Evolutionary conservation across 2,329 filamentous ascomycete genomes (phyloP).

Genomic region (Fusarium fracticaudum): DNA sequence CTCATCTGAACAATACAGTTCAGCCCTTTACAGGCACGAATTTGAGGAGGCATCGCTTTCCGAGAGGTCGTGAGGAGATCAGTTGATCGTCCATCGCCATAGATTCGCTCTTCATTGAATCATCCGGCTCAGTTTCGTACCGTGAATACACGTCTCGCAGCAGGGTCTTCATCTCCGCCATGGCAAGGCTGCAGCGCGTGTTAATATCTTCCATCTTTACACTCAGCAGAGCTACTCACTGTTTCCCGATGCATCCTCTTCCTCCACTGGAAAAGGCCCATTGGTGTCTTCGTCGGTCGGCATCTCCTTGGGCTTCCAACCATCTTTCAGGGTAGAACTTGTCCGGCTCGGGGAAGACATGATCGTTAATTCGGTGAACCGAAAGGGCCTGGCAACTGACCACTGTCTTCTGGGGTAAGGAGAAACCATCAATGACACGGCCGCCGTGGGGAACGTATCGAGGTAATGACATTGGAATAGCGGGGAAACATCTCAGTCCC

Average conservation of each 20-base stretch:
- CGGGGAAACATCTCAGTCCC: conserved; percentile 68
- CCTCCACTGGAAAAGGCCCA: conserved; percentile 75
- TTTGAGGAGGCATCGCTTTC: conserved; percentile 66
- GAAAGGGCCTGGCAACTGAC: conserved; percentile 71
- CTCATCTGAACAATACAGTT: neutral
- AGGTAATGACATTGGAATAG: conserved; percentile 74
- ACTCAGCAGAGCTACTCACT: conserved; percentile 59
- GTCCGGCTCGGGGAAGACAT: conserved; percentile 83
- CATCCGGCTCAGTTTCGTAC: conserved; percentile 65
- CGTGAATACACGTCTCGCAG: conserved; percentile 69
- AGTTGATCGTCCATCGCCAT: conserved; percentile 76
- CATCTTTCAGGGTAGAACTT: conserved; percentile 83
- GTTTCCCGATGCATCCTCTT: conserved; percentile 72
- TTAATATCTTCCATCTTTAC: neutral
- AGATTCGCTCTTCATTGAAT: conserved; percentile 60
- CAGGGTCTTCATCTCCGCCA: conserved; percentile 74
- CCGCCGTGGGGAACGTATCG: conserved; percentile 65
- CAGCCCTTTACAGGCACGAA: conserved; percentile 51
- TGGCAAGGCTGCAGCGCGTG: conserved; percentile 57
- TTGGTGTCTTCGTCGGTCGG: conserved; percentile 70
- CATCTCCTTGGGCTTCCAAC: conserved; percentile 78
- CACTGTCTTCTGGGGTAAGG: conserved; percentile 62
- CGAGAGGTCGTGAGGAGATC: conserved; percentile 70
- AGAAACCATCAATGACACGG: conserved; percentile 64
- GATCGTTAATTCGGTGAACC: conserved; percentile 65